Base-by-base conservation (phyloP, 495 filamentous ascomycete genomes). In the Pseudoneurospora amorphoporcata region DNA sequence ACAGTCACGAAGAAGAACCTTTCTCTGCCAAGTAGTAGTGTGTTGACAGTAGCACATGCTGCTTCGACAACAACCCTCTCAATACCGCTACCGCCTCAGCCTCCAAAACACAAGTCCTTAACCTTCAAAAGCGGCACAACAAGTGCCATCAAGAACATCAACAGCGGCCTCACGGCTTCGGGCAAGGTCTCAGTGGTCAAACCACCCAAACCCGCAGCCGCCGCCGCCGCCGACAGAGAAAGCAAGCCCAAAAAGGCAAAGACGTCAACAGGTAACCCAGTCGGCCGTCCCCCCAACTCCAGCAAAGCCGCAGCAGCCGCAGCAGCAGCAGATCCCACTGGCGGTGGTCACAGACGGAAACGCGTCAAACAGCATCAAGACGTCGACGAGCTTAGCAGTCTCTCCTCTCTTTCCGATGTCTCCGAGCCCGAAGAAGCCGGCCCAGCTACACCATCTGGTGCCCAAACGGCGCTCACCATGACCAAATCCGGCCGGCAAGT, bases 401-500 rank as follows among this genome's bases (percentile, higher is more conserved):
- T 70, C 37, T 71, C 77, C 39, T 73, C 71, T 43, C n/a, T 71
- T 38, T 74, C 75, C 16, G 75, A 75, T 37, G 16, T 58, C 14
- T 74, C 77, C 2, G 72, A 73, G 3, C n/a, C 69, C 35, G 70
- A 74, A 53, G 39, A 61, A 5, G 5, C 14, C 45, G 9, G 9
- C n/a, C 2, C n/a, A 70, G 2, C 32, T 2, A 17, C 70, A 37
- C 35, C 35, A 37, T 37, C 35, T 5, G 35, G 5, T 43, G 82
- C 88, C 53, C 85, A 86, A 17, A 86, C 88, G 87, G 65, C 85
- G 86, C 47, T 32, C n/a, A 92, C 88, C 19, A 90, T 87, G 76
- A 96, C 94, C 7, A 93, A 94, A 75, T 97, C 93, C 16, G 94
- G 94, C 39, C 89, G 94, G 58, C 89, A 92, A 65, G 88, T 97